A percentile compares a stretch with the other conserved stretches of the same genome.
phyloP scores from a whole-genome alignment of 129 eudicot species.

The Calendula officinalis region DNA sequence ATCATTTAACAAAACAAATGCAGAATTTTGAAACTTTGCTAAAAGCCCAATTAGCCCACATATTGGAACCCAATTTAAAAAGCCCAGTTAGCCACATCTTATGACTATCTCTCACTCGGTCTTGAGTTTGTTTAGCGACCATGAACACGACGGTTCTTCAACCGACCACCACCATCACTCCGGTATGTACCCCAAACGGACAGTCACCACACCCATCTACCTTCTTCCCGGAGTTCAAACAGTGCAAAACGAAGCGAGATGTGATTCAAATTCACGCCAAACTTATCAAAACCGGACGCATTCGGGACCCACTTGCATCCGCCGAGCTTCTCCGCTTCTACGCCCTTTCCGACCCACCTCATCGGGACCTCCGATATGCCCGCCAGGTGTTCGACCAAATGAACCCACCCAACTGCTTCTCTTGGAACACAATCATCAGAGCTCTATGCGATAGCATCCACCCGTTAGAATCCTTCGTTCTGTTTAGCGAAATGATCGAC shows the following conservation, averaged over 20 bases:
- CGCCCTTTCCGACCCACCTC: constrained; percentile 30
- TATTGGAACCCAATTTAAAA: too few relatives aligned
- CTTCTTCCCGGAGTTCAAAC: constrained; percentile 43
- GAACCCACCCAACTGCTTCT: constrained; percentile 50
- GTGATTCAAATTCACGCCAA: constrained; percentile 44
- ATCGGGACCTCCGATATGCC: constrained; percentile 34
- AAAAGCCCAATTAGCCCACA: too few relatives aligned
- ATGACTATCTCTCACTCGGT: neutral
- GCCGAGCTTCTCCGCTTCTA: constrained; percentile 39
- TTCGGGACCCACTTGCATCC: constrained; percentile 45
- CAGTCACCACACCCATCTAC: constrained; percentile 36
- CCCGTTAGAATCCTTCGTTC: constrained; percentile 22
- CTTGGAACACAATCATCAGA: constrained; percentile 54
- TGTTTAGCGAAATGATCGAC: constrained; percentile 34
- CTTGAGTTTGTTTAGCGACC: constrained; percentile 2
- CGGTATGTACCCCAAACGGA: neutral
- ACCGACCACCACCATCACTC: constrained; percentile 8
- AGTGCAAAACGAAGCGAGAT: constrained; percentile 40
- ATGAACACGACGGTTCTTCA: constrained; percentile 32
- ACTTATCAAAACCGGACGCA: constrained; percentile 46
- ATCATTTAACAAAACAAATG: too few relatives aligned
- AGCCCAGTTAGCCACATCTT: too few relatives aligned
- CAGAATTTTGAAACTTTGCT: too few relatives aligned
- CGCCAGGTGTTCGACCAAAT: constrained; percentile 37
- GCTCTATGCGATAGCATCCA: constrained; percentile 32